Base-by-base conservation (phyloP, 2,329 filamentous ascomycete genomes). In the Chaetomium sp. region DNA sequence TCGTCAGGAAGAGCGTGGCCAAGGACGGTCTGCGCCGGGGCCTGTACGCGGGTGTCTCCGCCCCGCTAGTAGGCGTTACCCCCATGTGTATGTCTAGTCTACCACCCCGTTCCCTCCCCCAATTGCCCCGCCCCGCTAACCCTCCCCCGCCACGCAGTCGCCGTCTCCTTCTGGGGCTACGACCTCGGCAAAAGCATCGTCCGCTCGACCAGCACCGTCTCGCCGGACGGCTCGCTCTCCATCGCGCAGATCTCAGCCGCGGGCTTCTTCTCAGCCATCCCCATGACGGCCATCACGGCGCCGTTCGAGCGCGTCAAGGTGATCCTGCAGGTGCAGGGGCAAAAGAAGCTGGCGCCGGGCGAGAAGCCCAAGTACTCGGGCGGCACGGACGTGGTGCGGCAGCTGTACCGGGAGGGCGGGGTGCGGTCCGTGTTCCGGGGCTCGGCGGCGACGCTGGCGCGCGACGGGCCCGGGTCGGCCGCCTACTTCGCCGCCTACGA, bases 301-400 rank as follows among this genome's bases (percentile, higher is more conserved):
- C 95, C 95, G 67, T 98, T 99, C 77, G 95, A 99, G 84, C 94
- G 95, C 74, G 93, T 99, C 72, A 99, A 99, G 81, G 94, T 99
- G 63, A 93, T 99, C 69, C 89, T 99, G 1, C 95, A 99, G 78
- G 96, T 98, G 71, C 95, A 98, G 80, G 93, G 93, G 74, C 93
- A 97, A 79, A 93, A 93, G 79, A 81, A 84, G 60, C 88, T 95
- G 49, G 87, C 88, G 0, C 91, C 93, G 0, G 94, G 93, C 74
- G 90, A 97, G 81, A 96, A 97, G 79, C 93, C 93, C 19, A 92
- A 91, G 74, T 98, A 98, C 83, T 85, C 83, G 53, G 93, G 93
- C 74, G 93, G 91, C 65, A 69, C 91, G 59, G 95, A 98, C 78
- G 95, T 98, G 56, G 95, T 97, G 31, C 87, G 91, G 70, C 93